Evolutionary conservation across 805 yeast genomes (phyloP), one percentile per base, ranked within the genome.

Genomic region (Starmerella kuoi): DNA sequence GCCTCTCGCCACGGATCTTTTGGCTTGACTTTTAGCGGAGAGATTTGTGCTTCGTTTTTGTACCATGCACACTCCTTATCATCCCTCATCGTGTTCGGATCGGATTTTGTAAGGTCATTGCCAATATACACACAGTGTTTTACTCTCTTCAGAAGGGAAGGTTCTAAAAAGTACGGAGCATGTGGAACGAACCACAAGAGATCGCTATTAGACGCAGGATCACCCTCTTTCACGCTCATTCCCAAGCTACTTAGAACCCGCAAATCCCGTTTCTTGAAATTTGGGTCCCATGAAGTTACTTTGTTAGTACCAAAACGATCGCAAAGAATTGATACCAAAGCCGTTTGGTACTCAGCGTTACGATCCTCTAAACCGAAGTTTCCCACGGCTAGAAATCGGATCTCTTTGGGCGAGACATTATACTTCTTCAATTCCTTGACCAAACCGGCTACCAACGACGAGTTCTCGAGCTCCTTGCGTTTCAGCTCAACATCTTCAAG

Each of bases 121-220:
- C 49, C 49, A 23, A 45, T 45, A 20, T 45, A 45, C 4, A 45
- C 35, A 27, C 22, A 24, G 3, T 30, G 35, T 3, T 31, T 22
- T 6, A 45, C 27, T 27, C 41, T 23, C n/a, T 32, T 12, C 18
- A 45, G 21, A 21, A 45, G 35, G 23, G 41, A 35, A 12, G 49
- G 49, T 34, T 45, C 49, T 6, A 45, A 26, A 21, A 43, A 44
- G 46, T 45, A 45, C 18, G 49, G 49, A 8, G 47, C 49, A 22
- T 45, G 49, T n/a, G 49, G 49, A 18, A 35, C 49, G 33, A 42
- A 45, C 39, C 42, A 45, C 23, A 45, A 31, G 26, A 20, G 23
- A 24, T 14, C 21, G 22, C n/a, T 9, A 19, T 12, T 17, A 14
- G 21, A 21, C 25, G 17, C n/a, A 11, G 44, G 44, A 21, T 45